These are phyloP conservation scores for Fulvia fulva DNA, from an alignment of 2,329 filamentous ascomycete species.

Conservation along the genomic window DNA sequence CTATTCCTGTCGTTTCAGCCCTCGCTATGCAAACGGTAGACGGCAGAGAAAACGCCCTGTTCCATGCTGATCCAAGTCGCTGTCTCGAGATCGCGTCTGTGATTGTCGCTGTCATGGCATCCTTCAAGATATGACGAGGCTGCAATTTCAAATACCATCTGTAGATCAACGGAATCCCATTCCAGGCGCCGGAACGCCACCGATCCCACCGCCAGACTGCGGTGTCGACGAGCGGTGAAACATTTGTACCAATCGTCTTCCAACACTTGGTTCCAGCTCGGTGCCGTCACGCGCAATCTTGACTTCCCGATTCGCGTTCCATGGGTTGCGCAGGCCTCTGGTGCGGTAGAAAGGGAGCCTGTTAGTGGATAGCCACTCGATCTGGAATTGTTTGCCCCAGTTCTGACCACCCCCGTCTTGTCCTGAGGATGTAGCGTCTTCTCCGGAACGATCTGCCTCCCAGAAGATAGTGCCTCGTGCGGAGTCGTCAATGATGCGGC, in stretches of 20 bases:
- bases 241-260: slow-evolving; percentile 69
- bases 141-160: not conserved
- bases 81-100: too few relatives aligned
- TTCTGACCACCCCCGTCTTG: slow-evolving; percentile 52
- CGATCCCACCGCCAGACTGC: slow-evolving; percentile 4
- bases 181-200: slow-evolving; percentile 1
- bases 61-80: not conserved
- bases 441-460: slow-evolving; percentile 70
- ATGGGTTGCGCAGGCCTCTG: slow-evolving; percentile 80
- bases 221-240: slow-evolving; percentile 47
- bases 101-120: not conserved
- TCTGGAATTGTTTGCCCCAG: slow-evolving; percentile 86
- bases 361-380: slow-evolving; percentile 84
- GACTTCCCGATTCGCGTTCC: slow-evolving; percentile 92
- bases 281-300: slow-evolving; percentile 95
- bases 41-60: not conserved
- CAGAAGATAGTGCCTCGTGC: slow-evolving; percentile 95
- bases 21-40: not conserved
- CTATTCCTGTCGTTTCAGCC: not conserved
- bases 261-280: slow-evolving; percentile 80
- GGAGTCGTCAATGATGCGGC: slow-evolving; percentile 87
- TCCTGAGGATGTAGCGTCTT: slow-evolving; percentile 37
- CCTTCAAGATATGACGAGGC: not conserved
- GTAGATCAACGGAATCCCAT: slow-evolving; percentile 10
- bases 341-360: slow-evolving; percentile 86